Evolutionary conservation across 768 basidiomycete species (phyloP), one percentile per base, ranked within the genome.

Genomic region (Hygrophorus russula): DNA sequence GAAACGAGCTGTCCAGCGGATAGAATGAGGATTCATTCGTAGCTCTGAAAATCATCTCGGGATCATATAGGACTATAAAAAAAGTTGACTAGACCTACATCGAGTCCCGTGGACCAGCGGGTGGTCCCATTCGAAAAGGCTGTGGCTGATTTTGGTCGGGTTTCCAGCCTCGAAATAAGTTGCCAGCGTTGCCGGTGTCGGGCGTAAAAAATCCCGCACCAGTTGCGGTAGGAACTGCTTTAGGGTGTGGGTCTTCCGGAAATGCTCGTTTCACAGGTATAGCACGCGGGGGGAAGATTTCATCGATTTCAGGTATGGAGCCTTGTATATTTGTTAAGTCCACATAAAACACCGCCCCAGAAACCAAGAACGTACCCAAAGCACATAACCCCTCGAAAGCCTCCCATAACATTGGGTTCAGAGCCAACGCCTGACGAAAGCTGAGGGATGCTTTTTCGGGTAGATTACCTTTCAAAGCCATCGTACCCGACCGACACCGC

Each of bases 331-430:
- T 44, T 39, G 28, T 43, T 33, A 45, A 36, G 36, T 55, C 46
- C 53, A 49, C 46, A 51, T 47, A 45, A n/a, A n/a, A 40, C 20
- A 18, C 37, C 20, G 48, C 31, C 43, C 45, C 29, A 48, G 24
- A n/a, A 28, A 29, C 42, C 29, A 42, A n/a, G 33, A 48, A 63
- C 69, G 41, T 53, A 84, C 92, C 91, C 36, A 88, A 63, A 24
- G 71, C 62, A 58, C 91, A 94, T 28, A 96, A 60, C 0, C 87
- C 90, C 55, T 91, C 87, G 53, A 91, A 85, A 4, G 91, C 91
- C 59, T 96, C 91, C 90, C 90, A 94, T 42, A 92, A 62, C 57
- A 87, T 74, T 27, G 88, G 86, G 56, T 89, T 81, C 37, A 79
- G 57, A 11, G 67, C 58, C 47, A 96, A 67, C 19, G 89, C 84